Evolutionary conservation across 108 stramenopile species (phyloP), one percentile per base, ranked within the genome.

Genomic region (Phaeodactylum tricornutum): DNA sequence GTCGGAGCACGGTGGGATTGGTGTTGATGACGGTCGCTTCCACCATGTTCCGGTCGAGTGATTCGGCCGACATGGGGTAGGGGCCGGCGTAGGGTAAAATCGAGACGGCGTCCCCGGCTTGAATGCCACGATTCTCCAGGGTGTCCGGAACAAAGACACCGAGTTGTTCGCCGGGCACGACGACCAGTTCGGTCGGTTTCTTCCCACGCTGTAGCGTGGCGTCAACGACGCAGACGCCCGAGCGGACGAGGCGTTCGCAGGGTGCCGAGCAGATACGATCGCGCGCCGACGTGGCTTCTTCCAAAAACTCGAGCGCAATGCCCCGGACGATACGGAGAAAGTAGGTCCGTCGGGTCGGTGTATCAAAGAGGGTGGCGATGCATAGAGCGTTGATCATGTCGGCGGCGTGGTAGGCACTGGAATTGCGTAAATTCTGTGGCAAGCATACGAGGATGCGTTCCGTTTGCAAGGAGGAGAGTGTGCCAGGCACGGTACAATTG

Each of bases 341-440:
- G 61, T 93, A 93, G 0, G 92, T 84, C 21, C 92, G 68, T 27
- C 69, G 70, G 15, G 79, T 86, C 14, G 86, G 81, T 43, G 72
- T 56, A 53, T 87, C 84, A 53, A 93, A 89, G 28, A 84, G 64
- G n/a, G 92, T 93, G 4, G 87, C 92, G 34, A 93, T 89, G 58
- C 92, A 93, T 27, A 93, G 60, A 3, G 80, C 81, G 63, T 87
- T 82, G 56, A 93, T 89, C 83, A 93, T 84, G 53, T 93, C 92
- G 2, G 84, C 92, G 2, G 92, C 92, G 20, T 75, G 77, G 53
- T 71, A 87, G 2, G 85, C 80, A 50, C 70, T 80, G 14, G 74
- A 76, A 55, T 89, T 88, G 8, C 92, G 50, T 29, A 93, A 56
- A 56, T 93, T 93, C 57, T 93, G 92, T 5, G 92, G 91, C 16